These are phyloP conservation scores for Urochloa ruziziensis DNA, from an alignment of 176 grass and related monocot species.

Conservation along the genomic window DNA sequence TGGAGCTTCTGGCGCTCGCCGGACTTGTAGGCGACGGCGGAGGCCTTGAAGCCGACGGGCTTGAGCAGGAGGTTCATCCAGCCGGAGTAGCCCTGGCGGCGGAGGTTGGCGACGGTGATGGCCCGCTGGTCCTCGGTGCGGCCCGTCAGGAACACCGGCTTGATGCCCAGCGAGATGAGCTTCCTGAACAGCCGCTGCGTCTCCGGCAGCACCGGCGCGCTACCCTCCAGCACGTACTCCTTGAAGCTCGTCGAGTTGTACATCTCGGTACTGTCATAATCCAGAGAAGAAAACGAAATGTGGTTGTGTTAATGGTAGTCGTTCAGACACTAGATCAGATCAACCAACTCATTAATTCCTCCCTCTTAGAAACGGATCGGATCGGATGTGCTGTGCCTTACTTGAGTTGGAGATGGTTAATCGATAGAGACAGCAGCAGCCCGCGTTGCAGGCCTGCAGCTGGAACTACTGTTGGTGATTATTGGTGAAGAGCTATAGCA, in stretches of 20 bases:
- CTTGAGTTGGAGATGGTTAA: no score
- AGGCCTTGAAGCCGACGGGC: background rate
- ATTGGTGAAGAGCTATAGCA: no score
- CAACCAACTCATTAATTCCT: no score
- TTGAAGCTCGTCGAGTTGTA: conserved; percentile 44
- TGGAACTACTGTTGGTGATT: no score
- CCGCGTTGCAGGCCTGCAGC: no score
- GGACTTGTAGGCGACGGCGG: conserved; percentile 39
- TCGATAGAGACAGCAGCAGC: no score
- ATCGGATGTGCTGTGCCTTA: no score
- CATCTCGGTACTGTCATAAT: background rate
- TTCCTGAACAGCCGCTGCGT: conserved; percentile 36
- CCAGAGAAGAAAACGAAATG: no score
- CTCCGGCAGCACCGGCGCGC: conserved; percentile 37
- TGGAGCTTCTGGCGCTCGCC: conserved; percentile 35
- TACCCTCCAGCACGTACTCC: conserved; percentile 35
- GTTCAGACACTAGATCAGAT: no score
- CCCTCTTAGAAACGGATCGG: no score
- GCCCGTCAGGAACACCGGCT: conserved; percentile 52
- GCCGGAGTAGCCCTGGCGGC: no score
- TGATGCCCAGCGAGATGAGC: conserved; percentile 43
- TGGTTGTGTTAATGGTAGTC: no score
- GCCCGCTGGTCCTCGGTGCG: conserved; percentile 29
- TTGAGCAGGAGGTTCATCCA: conserved; percentile 39
- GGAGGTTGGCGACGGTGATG: background rate